These are phyloP conservation scores for Coemansia sp. DNA, from an alignment of 192 early-diverging fungal genomes.

Conservation along the genomic window DNA sequence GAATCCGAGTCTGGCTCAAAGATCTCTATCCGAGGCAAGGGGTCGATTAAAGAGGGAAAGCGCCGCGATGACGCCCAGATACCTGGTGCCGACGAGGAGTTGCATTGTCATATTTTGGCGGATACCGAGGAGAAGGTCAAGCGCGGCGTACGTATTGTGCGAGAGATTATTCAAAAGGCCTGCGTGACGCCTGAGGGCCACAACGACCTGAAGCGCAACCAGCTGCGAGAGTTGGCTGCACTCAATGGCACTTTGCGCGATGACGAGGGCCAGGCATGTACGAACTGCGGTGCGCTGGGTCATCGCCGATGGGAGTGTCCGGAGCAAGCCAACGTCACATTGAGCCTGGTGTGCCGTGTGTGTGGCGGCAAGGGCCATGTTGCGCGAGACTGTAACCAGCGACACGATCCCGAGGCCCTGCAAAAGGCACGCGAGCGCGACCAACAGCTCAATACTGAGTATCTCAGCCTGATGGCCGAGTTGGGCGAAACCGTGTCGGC, in stretches of 20 bases:
- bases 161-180: constrained; percentile 91
- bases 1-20: constrained; percentile 91
- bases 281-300: constrained; percentile 88
- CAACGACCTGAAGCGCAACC: constrained; percentile 93
- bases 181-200: constrained; percentile 92
- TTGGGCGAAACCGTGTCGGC: constrained; percentile 66
- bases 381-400: constrained; percentile 87
- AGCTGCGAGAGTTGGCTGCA: constrained; percentile 91
- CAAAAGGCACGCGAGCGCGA: constrained; percentile 75
- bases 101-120: constrained; percentile 90
- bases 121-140: constrained; percentile 87
- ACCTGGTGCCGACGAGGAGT: constrained; percentile 70
- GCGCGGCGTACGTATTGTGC: constrained; percentile 80
- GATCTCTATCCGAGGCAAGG: constrained; percentile 94
- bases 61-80: constrained; percentile 64
- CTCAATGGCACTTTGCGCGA: constrained; percentile 96
- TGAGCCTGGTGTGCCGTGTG: constrained; percentile 81
- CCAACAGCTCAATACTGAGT: constrained; percentile 86
- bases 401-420: constrained; percentile 80
- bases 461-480: constrained; percentile 93
- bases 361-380: constrained; percentile 91
- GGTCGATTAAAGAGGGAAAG: constrained; percentile 95
- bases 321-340: constrained; percentile 82
- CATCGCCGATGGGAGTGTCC: constrained; percentile 93
- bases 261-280: constrained; percentile 91